Conservation (phyloP, 2,329 filamentous ascomycete genomes). For the Herpomyces periplanetae region DNA sequence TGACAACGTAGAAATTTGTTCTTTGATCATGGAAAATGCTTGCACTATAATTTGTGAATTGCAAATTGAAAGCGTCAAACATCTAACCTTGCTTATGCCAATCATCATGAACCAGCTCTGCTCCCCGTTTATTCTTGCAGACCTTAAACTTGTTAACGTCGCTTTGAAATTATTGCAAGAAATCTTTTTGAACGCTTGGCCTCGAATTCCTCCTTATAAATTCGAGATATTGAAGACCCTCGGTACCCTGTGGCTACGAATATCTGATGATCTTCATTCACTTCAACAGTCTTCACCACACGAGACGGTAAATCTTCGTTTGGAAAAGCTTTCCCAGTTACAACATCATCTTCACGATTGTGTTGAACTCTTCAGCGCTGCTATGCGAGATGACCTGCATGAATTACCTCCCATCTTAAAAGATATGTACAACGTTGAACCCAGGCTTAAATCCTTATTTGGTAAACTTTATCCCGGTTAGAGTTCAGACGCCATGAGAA, state of each 20-base stretch:
- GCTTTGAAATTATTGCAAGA: conserved; percentile 15
- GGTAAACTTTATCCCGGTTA: no score
- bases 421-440: no score
- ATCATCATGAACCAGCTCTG: conserved; percentile 22
- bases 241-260: conserved; percentile 1
- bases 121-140: conserved; percentile 22
- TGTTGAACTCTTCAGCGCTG: no score
- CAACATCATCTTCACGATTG: no score
- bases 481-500: no score
- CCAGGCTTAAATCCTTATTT: no score
- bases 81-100: conserved; percentile 22
- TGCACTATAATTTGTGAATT: conserved; percentile 14
- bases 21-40: conserved; percentile 15
- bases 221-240: conserved; percentile 22
- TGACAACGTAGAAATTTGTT: conserved; percentile 16
- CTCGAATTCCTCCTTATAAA: conserved; percentile 20
- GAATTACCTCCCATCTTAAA: no score
- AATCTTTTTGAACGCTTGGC: conserved; percentile 24
- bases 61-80: conserved; percentile 21
- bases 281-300: no score
- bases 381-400: no score
- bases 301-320: no score
- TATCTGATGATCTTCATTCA: no score
- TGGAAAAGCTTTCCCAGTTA: no score
- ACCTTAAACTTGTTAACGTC: conserved; percentile 14